Percentiles rank a stretch among this genome's conserved stretches.
Conservation (phyloP, 78 protist genomes). For the Dictyostelium citrinum region DNA sequence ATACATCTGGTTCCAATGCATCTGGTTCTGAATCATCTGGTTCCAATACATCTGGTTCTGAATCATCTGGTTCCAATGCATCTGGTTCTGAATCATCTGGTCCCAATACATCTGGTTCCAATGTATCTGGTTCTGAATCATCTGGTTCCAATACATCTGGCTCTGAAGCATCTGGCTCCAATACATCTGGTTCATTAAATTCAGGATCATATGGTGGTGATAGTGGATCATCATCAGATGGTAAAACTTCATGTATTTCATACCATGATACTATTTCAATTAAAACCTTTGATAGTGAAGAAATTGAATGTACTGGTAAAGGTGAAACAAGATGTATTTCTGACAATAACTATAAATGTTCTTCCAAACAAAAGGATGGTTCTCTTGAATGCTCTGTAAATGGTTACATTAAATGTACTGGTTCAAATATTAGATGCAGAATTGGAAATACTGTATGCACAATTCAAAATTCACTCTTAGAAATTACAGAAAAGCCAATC, state of each 20-base stretch:
- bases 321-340: neutral
- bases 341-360: neutral
- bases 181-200: no score
- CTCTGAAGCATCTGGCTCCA: no score
- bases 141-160: neutral
- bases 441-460: neutral
- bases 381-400: neutral
- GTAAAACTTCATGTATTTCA: neutral
- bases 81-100: no score
- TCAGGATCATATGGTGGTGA: no score
- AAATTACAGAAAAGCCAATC: neutral
- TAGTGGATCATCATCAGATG: neutral
- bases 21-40: no score
- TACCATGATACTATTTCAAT: neutral
- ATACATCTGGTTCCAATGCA: no score
- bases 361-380: neutral
- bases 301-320: neutral
- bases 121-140: neutral
- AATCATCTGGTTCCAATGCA: no score
- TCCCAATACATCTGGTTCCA: no score
- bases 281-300: neutral
- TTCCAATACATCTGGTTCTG: no score
- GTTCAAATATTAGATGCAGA: neutral
- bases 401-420: neutral
- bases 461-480: neutral